Conservation (phyloP, 441 rosid genomes). For the Bruguiera hainesii region DNA sequence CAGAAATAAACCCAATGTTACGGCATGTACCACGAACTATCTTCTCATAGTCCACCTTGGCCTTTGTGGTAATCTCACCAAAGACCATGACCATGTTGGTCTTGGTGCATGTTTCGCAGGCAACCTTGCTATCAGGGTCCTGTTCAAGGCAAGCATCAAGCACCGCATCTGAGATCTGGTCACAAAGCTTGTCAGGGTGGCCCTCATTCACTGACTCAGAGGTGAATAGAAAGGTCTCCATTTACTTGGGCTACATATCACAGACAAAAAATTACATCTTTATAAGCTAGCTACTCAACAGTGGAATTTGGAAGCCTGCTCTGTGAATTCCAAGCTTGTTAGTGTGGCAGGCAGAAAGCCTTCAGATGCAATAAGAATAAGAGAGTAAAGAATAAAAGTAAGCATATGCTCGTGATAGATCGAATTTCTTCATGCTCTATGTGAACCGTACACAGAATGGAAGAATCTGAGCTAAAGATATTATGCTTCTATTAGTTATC, state of each 20-base stretch:
- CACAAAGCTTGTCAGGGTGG: slow-evolving; percentile 63
- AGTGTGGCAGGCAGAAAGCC: not conserved
- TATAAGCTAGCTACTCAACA: not conserved
- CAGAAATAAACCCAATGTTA: slow-evolving; percentile 41
- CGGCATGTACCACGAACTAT: slow-evolving; percentile 49
- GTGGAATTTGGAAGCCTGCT: no score
- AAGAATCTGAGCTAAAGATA: not conserved
- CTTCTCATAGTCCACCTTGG: slow-evolving; percentile 50
- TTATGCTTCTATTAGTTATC: not conserved
- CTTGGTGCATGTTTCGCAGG: slow-evolving; percentile 53
- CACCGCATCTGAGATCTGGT: slow-evolving; percentile 51
- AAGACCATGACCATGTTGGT: slow-evolving; percentile 63
- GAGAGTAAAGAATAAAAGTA: not conserved
- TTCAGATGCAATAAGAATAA: not conserved
- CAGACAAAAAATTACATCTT: not conserved
- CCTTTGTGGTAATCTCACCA: slow-evolving; percentile 54
- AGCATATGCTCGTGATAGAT: not conserved
- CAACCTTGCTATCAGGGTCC: slow-evolving; percentile 49
- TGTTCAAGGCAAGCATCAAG: slow-evolving; percentile 10
- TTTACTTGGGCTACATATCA: slow-evolving; percentile 26
- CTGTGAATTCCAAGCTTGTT: not conserved
- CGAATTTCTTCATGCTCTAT: not conserved
- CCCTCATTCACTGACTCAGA: slow-evolving; percentile 66
- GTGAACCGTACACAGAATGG: not conserved
- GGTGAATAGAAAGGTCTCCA: slow-evolving; percentile 58